Conservation (phyloP, 2,329 filamentous ascomycete species). For the Cladophialophora exuberans region DNA sequence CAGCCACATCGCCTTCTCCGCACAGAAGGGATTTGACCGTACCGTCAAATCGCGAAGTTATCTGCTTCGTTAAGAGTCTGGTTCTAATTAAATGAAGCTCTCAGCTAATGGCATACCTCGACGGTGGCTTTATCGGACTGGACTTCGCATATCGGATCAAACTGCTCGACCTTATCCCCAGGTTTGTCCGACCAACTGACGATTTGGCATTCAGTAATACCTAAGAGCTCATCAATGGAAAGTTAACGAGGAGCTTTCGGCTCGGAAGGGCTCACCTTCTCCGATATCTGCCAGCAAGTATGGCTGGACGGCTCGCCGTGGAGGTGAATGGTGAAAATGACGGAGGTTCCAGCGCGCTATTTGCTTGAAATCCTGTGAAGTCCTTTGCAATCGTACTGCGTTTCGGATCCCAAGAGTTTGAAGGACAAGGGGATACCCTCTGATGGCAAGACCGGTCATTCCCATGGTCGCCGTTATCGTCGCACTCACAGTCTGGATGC, state of each 20-base stretch:
- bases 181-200: constrained; percentile 99
- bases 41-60: constrained; percentile 92
- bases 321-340: constrained; percentile 20
- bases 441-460: too few species aligned
- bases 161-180: constrained; percentile 92
- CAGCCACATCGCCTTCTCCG: constrained; percentile 92
- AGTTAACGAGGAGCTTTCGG: too few species aligned
- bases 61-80: constrained; percentile 54
- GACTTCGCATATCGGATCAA: constrained; percentile 95
- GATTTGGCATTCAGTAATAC: constrained; percentile 89
- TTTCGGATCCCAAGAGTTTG: too few species aligned
- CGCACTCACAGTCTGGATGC: too few species aligned
- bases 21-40: constrained; percentile 96
- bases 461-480: too few species aligned
- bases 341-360: too few species aligned
- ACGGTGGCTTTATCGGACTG: constrained; percentile 92
- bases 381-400: too few species aligned
- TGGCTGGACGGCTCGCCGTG: constrained; percentile 17
- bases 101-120: too few species aligned
- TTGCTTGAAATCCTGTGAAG: too few species aligned
- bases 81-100: background rate
- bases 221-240: too few species aligned
- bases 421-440: too few species aligned
- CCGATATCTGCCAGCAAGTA: constrained; percentile 29
- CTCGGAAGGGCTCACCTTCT: constrained; percentile 59